Base-by-base conservation (phyloP, 2,329 filamentous ascomycete genomes). In the Penicillium digitatum region DNA sequence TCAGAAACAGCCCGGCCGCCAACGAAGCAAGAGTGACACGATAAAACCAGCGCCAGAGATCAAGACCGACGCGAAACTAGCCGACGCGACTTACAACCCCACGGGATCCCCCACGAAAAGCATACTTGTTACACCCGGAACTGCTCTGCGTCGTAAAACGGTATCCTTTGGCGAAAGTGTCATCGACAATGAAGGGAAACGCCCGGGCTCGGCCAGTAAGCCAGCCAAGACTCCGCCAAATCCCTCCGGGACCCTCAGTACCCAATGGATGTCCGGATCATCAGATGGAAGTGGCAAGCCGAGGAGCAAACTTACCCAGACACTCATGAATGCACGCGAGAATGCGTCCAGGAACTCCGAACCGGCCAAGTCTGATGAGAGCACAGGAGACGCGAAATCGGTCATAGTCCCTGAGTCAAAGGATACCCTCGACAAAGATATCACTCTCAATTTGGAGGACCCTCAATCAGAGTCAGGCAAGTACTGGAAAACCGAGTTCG, bases 71-170 rank as follows among this genome's bases (percentile, higher is more conserved):
- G 49, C 53, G 31, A 70, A 64, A 46, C 22, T 59, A 39, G 45
- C 47, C 6, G 62, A 73, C 60, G 37, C 64, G 51, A 56, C 64
- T 39, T 56, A 62, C 44, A 72, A 71, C 46, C 60, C 69, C 26
- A 64, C 72, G 54, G 65, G 71, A 18, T 83, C 82, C 24, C 81
- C 81, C 1, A 80, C 82, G 1, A 85, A 85, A 63, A 83, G 83
- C 58, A 86, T 87, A 48, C 77, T 87, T n/a, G 76, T 84, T 66
- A 87, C 84, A 0, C 84, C 84, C 6, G 82, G 84, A 4, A 84
- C 82, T 2, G 78, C 75, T 10, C 76, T 76, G 29, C 76, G 81
- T 49, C 76, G 82, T 48, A 86, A 86, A 66, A 83, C 81, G 0
- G 82, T 87, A 8, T 82, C 82, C 0, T 86, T 85, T 64, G 81